Evolutionary conservation across 805 yeast species (phyloP), one percentile per base, ranked within the genome.

Genomic region (Lachancea fermentati): DNA sequence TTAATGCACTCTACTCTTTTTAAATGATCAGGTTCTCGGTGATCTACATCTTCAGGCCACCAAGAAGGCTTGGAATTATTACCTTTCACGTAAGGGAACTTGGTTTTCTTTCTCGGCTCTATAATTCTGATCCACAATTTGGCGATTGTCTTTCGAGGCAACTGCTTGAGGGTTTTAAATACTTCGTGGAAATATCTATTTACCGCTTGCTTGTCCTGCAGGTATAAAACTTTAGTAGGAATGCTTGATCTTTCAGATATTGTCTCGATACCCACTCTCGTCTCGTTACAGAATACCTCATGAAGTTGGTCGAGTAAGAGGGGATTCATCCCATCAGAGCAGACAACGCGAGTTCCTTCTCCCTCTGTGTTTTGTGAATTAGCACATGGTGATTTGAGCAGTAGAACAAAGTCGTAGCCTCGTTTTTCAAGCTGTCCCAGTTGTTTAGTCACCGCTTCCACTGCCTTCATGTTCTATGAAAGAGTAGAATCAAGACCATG

Each of bases 21-120:
- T 42, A 84, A 62, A 60, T 84, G 91, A 54, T 82, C 91, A 0
- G 91, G 91, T 52, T 83, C 89, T 32, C 66, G 68, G 58, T 83
- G 91, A 28, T 75, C 63, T 1, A 79, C 73, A 9, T 47, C 42
- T 0, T 32, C 28, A 0, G 89, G 89, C 93, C 93, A 83, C 89
- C 89, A 82, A 4, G 54, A 51, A 0, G 91, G 93, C 46, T 66
- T 73, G 9, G 72, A 49, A 0, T 18, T 35, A 11, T 72, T 71
- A 2, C 76, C 77, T 7, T 55, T 52, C 39, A 75, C 80, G 55
- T 83, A 83, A 3, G 91, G 91, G 48, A 63, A 72, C 17, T 63
- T 60, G 1, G 80, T 67, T 58, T 81, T 86, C 46, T 83, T 83
- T 39, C 62, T 67, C 2, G 91, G 89, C 51, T 81, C 87, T 12